Conservation (phyloP, 352 stramenopile species). For the Pythium apleroticum region DNA sequence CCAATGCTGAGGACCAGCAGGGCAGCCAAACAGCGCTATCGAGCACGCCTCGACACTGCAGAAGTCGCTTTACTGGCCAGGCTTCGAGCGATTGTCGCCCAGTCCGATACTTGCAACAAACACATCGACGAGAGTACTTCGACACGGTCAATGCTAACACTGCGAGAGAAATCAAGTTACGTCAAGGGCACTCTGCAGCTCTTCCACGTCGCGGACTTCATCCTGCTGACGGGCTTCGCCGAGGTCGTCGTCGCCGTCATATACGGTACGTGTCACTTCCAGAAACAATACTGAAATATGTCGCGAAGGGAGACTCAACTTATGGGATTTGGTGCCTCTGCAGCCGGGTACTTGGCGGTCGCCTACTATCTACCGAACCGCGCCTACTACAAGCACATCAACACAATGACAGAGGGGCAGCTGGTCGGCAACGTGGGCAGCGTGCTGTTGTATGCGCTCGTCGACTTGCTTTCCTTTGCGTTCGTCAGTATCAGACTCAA, state of each 20-base stretch:
- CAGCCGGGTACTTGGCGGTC: conserved; percentile 7
- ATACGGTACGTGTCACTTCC: conserved; percentile 22
- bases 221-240: conserved; percentile 26
- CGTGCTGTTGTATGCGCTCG: background rate
- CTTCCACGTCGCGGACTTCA: conserved; percentile 22
- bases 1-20: no score
- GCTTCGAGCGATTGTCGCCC: no score
- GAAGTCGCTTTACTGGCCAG: no score
- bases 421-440: background rate
- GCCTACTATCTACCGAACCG: conserved; percentile 9
- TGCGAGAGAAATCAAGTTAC: no score
- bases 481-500: background rate
- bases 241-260: conserved; percentile 30
- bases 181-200: background rate
- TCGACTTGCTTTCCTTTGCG: conserved; percentile 9
- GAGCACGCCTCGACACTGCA: no score
- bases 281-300: background rate
- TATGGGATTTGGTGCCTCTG: no score
- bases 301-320: no score
- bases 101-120: no score
- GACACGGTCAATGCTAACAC: no score
- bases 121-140: no score
- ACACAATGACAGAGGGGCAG: background rate
- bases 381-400: background rate
- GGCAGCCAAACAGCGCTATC: no score